Percentiles rank a stretch among this genome's conserved stretches.
These are phyloP conservation scores for Cyberlindnera euphorbiae DNA, from an alignment of 805 yeast species.

Conservation along the genomic window DNA sequence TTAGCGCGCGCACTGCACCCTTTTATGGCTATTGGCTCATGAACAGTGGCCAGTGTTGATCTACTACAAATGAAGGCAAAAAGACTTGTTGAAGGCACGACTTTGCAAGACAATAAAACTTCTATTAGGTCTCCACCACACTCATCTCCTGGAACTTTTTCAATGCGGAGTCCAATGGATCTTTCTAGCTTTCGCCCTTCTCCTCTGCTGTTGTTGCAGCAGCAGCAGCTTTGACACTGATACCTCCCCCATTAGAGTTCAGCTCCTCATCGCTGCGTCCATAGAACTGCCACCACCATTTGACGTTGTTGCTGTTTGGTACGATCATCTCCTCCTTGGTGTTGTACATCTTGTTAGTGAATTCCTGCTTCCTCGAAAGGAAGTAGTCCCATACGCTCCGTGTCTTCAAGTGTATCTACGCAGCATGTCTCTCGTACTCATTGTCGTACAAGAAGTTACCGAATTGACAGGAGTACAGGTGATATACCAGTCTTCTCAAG, in stretches of 20 bases:
- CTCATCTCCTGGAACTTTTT: slow-evolving; percentile 18
- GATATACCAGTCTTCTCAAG: slow-evolving; percentile 78
- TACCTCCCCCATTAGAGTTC: too few relatives aligned
- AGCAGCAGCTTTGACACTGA: too few relatives aligned
- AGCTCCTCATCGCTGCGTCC: slow-evolving; percentile 71
- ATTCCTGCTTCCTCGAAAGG: slow-evolving; percentile 66
- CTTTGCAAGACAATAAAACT: too few relatives aligned
- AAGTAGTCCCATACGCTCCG: slow-evolving; percentile 94
- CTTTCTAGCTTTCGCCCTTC: neutral
- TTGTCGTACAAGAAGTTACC: slow-evolving; percentile 81
- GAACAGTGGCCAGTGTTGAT: too few relatives aligned
- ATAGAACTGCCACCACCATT: slow-evolving; percentile 87
- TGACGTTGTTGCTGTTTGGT: slow-evolving; percentile 57
- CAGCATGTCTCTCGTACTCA: slow-evolving; percentile 52
- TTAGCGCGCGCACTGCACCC: too few relatives aligned
- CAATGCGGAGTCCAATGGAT: neutral
- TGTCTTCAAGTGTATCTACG: slow-evolving; percentile 46
- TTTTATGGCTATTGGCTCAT: too few relatives aligned
- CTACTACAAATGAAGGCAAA: too few relatives aligned
- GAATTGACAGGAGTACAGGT: slow-evolving; percentile 88
- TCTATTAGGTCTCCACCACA: slow-evolving; percentile 4
- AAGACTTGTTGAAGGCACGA: too few relatives aligned
- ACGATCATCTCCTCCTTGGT: slow-evolving; percentile 36
- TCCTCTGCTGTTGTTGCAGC: neutral
- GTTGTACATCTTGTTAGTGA: slow-evolving; percentile 46